These are phyloP conservation scores for Xylaria sp. DNA, from an alignment of 2,329 filamentous ascomycete species.

Conservation along the genomic window DNA sequence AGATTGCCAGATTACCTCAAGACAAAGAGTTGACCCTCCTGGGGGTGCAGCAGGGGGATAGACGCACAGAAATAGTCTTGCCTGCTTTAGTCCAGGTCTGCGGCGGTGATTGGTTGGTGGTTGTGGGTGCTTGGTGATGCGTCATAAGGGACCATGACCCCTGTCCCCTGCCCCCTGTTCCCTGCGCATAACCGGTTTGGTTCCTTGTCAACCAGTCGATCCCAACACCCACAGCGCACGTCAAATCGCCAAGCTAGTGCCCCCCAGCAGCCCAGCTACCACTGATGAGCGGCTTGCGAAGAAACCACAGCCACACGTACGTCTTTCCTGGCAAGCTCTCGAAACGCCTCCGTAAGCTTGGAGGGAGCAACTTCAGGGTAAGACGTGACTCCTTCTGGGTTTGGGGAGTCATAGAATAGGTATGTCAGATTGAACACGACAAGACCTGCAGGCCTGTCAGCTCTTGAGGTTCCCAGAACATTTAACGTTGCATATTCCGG, in stretches of 20 bases:
- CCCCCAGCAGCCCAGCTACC: too few species aligned
- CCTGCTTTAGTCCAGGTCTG: conserved; percentile 26
- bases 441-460: too few species aligned
- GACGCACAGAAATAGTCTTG: conserved; percentile 21
- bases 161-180: too few species aligned
- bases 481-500: too few species aligned
- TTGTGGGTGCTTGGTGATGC: conserved; percentile 12
- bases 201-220: conserved; percentile 7
- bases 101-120: conserved; percentile 26
- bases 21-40: conserved; percentile 3
- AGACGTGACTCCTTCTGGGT: too few species aligned
- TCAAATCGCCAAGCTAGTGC: neutral
- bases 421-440: too few species aligned
- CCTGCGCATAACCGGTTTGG: conserved; percentile 15
- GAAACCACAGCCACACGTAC: neutral
- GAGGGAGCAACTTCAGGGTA: too few species aligned
- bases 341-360: neutral
- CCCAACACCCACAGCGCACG: neutral
- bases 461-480: too few species aligned
- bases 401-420: too few species aligned
- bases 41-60: conserved; percentile 9
- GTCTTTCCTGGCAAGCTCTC: neutral
- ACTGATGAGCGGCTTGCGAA: neutral
- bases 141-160: conserved; percentile 22
- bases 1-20: conserved; percentile 7